Percentiles rank a stretch among this genome's conserved stretches.
These are phyloP conservation scores for Fonsecaea pugnacius DNA, from an alignment of 2,329 filamentous ascomycete species.

Conservation along the genomic window DNA sequence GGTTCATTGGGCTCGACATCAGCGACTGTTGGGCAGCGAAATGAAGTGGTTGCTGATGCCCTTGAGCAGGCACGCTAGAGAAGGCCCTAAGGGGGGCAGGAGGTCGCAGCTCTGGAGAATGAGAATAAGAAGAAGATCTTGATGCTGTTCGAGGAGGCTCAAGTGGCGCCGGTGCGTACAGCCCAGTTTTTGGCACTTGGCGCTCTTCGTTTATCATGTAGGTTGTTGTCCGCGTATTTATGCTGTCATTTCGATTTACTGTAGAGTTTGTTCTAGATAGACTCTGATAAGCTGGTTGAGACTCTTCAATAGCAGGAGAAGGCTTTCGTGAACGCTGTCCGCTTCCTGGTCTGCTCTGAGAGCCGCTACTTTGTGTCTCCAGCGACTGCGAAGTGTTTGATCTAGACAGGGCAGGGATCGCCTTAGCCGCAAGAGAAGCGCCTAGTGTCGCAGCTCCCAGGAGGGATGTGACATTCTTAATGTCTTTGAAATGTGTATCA, in stretches of 20 bases:
- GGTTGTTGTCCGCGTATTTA: conserved; percentile 23
- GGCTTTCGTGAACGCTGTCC: conserved; percentile 33
- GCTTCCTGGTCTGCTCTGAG: conserved; percentile 28
- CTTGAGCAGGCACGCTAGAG: conserved; percentile 21
- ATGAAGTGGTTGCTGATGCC: conserved; percentile 16
- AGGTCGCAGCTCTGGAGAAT: conserved; percentile 28
- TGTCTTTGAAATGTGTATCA: conserved; percentile 33
- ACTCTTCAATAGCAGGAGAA: conserved; percentile 30
- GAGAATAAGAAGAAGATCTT: conserved; percentile 31
- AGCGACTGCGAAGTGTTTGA: conserved; percentile 28
- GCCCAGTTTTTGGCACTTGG: conserved; percentile 8
- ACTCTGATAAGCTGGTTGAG: conserved; percentile 10
- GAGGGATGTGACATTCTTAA: conserved; percentile 34
- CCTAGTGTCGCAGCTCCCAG: conserved; percentile 35
- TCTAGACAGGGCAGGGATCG: conserved; percentile 30
- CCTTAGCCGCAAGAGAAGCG: conserved; percentile 33
- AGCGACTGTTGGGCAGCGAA: conserved; percentile 15
- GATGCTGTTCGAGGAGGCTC: conserved; percentile 25
- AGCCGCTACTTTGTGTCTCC: conserved; percentile 27
- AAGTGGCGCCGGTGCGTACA: conserved; percentile 20
- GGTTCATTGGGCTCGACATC: conserved; percentile 20
- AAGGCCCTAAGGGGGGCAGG: conserved; percentile 23
- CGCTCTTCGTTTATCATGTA: conserved; percentile 29
- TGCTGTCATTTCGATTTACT: conserved; percentile 21
- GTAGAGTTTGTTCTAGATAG: conserved; percentile 26